These are phyloP conservation scores for Erythrobasidium hasegawianum DNA, from an alignment of 1,284 basidiomycete species.

Conservation along the genomic window DNA sequence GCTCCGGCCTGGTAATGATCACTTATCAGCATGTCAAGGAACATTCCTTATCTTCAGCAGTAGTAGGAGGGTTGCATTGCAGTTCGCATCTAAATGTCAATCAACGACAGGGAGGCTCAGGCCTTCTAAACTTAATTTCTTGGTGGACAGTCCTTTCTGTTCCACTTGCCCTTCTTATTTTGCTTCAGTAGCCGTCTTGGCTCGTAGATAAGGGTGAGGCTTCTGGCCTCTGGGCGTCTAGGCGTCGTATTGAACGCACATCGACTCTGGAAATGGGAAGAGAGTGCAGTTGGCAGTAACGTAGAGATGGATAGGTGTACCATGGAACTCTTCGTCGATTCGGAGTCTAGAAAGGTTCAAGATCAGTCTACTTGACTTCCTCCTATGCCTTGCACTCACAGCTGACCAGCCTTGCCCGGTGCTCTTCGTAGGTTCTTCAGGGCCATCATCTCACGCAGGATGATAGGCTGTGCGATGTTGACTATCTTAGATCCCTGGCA, in stretches of 20 bases:
- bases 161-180: too few species aligned
- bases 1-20: too few species aligned
- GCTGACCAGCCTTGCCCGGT: conserved; percentile 56
- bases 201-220: too few species aligned
- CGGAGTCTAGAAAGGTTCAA: neutral
- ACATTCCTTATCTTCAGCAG: too few species aligned
- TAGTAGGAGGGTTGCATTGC: too few species aligned
- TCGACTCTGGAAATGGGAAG: conserved; percentile 22
- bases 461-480: conserved; percentile 19
- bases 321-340: conserved; percentile 1
- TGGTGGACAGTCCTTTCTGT: too few species aligned
- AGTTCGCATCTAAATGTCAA: too few species aligned
- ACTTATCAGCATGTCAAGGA: too few species aligned
- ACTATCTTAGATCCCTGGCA: conserved; percentile 23
- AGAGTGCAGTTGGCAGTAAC: neutral
- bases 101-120: too few species aligned
- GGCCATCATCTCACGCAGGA: conserved; percentile 48
- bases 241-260: conserved; percentile 23
- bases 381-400: conserved; percentile 44
- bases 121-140: too few species aligned
- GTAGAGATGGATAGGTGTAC: conserved; percentile 4
- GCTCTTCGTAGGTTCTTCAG: conserved; percentile 57
- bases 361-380: neutral
- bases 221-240: neutral
- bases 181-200: too few species aligned